Conservation (phyloP, 2,329 filamentous ascomycete genomes). For the Pleomassaria siparia region DNA sequence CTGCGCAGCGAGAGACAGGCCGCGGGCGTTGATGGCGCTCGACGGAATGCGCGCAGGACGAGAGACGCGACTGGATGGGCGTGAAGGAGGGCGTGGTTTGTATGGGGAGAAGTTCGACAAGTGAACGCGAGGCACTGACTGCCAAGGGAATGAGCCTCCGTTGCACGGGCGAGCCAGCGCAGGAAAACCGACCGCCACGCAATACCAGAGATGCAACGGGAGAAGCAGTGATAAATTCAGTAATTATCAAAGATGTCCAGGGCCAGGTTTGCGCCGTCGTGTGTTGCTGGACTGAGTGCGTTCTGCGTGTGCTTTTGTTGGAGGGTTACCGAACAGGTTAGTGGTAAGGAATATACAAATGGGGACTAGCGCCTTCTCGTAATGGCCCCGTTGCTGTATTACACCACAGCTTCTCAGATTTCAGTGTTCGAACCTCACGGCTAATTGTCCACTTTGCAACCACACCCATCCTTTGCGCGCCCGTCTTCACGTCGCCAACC, state of each 20-base stretch:
- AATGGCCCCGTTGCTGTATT: background rate
- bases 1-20: background rate
- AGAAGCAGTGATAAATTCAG: background rate
- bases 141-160: conserved; percentile 25
- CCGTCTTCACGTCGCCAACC: conserved; percentile 5
- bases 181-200: background rate
- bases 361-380: background rate
- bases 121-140: conserved; percentile 15
- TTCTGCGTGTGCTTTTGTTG: background rate
- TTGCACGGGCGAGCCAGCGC: background rate
- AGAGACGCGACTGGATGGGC: conserved; percentile 15
- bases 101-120: conserved; percentile 27
- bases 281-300: background rate
- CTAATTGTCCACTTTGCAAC: background rate
- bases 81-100: conserved; percentile 13
- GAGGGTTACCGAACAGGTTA: background rate
- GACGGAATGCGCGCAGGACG: background rate
- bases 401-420: background rate
- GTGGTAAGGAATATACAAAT: background rate
- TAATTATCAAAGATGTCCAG: background rate
- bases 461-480: conserved; percentile 2
- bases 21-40: background rate
- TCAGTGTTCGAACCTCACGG: too few species aligned
- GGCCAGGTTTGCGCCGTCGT: background rate
- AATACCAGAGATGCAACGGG: background rate